Evolutionary conservation across 164 flowering plant species (phyloP), one percentile per base, ranked within the genome.

Genomic region (Magnolia sinica): DNA sequence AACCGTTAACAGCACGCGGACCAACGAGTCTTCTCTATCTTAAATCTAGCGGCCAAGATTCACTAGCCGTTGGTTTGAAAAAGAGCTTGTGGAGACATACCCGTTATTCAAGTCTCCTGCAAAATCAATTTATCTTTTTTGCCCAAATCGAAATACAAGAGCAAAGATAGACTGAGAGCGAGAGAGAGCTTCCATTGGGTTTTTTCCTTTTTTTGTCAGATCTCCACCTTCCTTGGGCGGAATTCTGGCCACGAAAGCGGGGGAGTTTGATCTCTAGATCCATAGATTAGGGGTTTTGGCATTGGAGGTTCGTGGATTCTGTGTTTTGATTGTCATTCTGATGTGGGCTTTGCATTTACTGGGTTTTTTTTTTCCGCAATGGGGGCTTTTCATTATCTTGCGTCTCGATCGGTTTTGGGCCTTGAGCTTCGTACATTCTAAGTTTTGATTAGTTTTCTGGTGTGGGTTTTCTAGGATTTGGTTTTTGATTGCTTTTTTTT

Each of bases 1-100:
- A 69, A 73, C 83, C 83, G 84, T 82, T 82, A 63, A 61, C 24
- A 45, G 16, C 22, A 63, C 74, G 4, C 52, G 50, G 76, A 78
- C 55, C 83, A 81, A 67, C 85, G 86, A 81, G 86, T 75, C 90
- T 78, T 82, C 75, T 83, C 72, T 79, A 80, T 78, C 82, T 0
- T 18, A 31, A 18, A 68, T 85, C 88, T 37, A 37, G 88, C 95
- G 95, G 93, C 82, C 73, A 6, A 0, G 8, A 79, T 82, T 83
- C 14, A 89, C 87, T 91, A 91, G 96, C 98, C 98, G 98, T 93
- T 93, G 70, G 83, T 87, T 87, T 91, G 78, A 79, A 63, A 50
- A 8, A 23, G 72, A 8, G 24, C 64, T 80, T 75, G 74, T 87
- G 76, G 90, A 91, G 90, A 89, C 74, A 79, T 74, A 78, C 78